Percentiles rank a stretch among this genome's conserved stretches.
Evolutionary conservation across 2,329 filamentous ascomycete species (phyloP).

Genomic region (Leptographium galeiforme): DNA sequence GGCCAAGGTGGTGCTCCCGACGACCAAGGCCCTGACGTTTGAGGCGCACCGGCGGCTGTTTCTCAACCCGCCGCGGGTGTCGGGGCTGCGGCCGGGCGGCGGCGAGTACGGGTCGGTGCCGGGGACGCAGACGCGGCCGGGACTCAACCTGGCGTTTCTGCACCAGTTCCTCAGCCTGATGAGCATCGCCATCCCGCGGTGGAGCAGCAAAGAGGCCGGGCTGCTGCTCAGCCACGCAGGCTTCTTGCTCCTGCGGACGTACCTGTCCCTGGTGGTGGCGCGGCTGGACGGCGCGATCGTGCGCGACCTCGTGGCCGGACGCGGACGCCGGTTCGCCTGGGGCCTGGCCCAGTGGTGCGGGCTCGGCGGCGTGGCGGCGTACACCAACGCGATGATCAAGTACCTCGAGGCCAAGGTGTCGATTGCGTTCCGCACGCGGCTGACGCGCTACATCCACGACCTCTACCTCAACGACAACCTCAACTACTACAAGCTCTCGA

Average conservation of each 20-base stretch:
- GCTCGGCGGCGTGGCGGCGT: constrained; percentile 83
- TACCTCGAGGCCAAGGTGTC: constrained; percentile 96
- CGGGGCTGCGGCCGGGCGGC: constrained; percentile 57
- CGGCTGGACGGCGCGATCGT: constrained; percentile 93
- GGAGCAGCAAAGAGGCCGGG: constrained; percentile 91
- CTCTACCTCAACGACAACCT: constrained; percentile 88
- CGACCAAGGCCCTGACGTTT: constrained; percentile 86
- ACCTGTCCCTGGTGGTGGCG: constrained; percentile 85
- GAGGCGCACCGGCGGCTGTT: constrained; percentile 92
- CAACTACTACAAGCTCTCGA: constrained; percentile 91
- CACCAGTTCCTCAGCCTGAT: constrained; percentile 93
- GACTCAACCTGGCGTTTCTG: constrained; percentile 86
- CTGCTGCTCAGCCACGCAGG: constrained; percentile 76
- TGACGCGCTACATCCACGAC: constrained; percentile 95
- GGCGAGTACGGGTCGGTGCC: constrained; percentile 61
- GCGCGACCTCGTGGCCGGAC: constrained; percentile 86
- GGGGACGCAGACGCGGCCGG: constrained; percentile 80
- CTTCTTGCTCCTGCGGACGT: constrained; percentile 84
- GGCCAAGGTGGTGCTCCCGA: constrained; percentile 79
- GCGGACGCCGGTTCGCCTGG: constrained; percentile 76
- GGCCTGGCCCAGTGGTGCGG: constrained; percentile 78
- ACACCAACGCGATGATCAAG: constrained; percentile 98
- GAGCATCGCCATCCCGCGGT: constrained; percentile 94
- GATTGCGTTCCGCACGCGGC: constrained; percentile 87
- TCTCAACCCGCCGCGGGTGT: constrained; percentile 75